Evolutionary conservation across 805 yeast genomes (phyloP).

Genomic region (Wickerhamomyces kurtzmanii): DNA sequence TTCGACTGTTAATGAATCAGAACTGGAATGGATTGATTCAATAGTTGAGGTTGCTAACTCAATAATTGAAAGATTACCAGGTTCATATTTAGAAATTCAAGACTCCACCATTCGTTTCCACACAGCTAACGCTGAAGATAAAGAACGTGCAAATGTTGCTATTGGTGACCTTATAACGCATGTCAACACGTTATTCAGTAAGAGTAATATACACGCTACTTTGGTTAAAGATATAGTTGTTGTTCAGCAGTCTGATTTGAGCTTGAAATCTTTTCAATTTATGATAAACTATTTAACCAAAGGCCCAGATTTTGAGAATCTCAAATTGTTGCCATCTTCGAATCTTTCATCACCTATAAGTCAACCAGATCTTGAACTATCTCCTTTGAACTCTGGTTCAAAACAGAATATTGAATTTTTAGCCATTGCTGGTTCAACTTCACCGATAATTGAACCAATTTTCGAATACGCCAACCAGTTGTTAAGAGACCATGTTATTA

Average conservation of each 20-base stretch:
- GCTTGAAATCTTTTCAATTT: slow-evolving; percentile 45
- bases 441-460: slow-evolving; percentile 60
- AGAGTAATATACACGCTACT: slow-evolving; percentile 66
- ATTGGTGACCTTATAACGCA: slow-evolving; percentile 83
- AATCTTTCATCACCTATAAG: slow-evolving; percentile 16
- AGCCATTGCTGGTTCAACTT: slow-evolving; percentile 55
- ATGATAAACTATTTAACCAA: slow-evolving; percentile 30
- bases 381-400: slow-evolving; percentile 1
- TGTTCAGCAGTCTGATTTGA: slow-evolving; percentile 56
- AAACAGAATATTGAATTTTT: slow-evolving; percentile 25
- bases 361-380: slow-evolving; percentile 4
- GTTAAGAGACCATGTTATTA: slow-evolving; percentile 25
- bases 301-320: slow-evolving; percentile 9
- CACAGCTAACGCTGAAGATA: slow-evolving; percentile 55
- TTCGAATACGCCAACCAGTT: slow-evolving; percentile 43
- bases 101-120: slow-evolving; percentile 74
- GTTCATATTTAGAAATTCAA: slow-evolving; percentile 59
- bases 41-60: slow-evolving; percentile 46
- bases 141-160: slow-evolving; percentile 53
- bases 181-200: slow-evolving; percentile 64
- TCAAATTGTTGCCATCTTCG: slow-evolving; percentile 18
- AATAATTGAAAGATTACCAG: slow-evolving; percentile 71
- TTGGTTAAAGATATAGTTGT: slow-evolving; percentile 59
- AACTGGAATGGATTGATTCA: slow-evolving; percentile 49
- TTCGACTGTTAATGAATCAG: slow-evolving; percentile 45